Conservation (phyloP, 1,284 basidiomycete species). For the Ceratobasidium sp. region DNA sequence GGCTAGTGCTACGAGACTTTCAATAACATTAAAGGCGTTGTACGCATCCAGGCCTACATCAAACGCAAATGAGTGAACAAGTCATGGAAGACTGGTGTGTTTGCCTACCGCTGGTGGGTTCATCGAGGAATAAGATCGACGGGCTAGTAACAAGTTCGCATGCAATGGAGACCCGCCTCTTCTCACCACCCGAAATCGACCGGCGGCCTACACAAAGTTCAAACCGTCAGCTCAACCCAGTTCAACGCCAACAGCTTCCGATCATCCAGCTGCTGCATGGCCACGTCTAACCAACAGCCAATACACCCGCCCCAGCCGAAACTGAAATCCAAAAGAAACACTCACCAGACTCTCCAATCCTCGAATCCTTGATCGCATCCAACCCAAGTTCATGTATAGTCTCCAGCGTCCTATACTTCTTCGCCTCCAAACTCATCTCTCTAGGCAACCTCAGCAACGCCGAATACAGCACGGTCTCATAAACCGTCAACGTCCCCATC, state of each 20-base stretch:
- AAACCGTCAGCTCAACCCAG: not conserved
- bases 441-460: conserved; percentile 89
- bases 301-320: too few species aligned
- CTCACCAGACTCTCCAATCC: conserved; percentile 87
- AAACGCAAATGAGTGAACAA: conserved; percentile 8
- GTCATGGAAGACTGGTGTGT: not conserved
- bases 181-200: conserved; percentile 95
- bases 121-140: conserved; percentile 94
- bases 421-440: conserved; percentile 94
- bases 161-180: conserved; percentile 95
- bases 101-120: conserved; percentile 88
- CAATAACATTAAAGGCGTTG: conserved; percentile 95
- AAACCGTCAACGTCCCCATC: conserved; percentile 96
- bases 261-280: too few species aligned
- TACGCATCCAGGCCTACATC: conserved; percentile 85
- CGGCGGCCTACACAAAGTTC: conserved; percentile 64
- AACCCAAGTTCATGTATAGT: conserved; percentile 97
- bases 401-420: conserved; percentile 93
- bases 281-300: not conserved
- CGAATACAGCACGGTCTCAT: conserved; percentile 95
- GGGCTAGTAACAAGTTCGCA: conserved; percentile 97
- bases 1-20: conserved; percentile 86
- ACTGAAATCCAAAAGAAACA: conserved; percentile 37
- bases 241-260: too few species aligned
- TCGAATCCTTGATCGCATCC: conserved; percentile 85